phyloP scores from a whole-genome alignment of 2,329 filamentous ascomycete genomes.

The Beauveria medogensis region DNA sequence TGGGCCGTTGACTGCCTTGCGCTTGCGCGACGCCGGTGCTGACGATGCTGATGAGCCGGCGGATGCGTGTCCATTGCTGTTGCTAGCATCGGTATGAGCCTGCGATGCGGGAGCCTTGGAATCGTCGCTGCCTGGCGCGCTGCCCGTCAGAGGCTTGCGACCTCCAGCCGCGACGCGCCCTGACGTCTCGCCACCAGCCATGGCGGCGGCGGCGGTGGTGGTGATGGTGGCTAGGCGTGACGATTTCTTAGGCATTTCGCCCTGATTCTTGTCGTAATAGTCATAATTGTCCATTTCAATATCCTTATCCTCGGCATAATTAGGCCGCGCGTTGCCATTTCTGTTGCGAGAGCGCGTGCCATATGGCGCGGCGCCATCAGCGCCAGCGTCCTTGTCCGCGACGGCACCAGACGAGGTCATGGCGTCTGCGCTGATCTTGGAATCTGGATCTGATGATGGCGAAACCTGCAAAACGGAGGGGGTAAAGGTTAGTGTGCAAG shows the following conservation, averaged over 20 bases:
- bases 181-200: slow-evolving; percentile 25
- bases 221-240: slow-evolving; percentile 37
- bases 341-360: slow-evolving; percentile 92
- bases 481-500: slow-evolving; percentile 8
- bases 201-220: not conserved
- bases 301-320: slow-evolving; percentile 93
- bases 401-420: slow-evolving; percentile 39
- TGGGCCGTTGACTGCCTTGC: slow-evolving; percentile 57
- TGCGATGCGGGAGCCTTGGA: slow-evolving; percentile 27
- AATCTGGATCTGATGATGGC: slow-evolving; percentile 26
- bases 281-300: slow-evolving; percentile 82
- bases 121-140: slow-evolving; percentile 28
- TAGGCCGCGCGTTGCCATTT: slow-evolving; percentile 68
- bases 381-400: slow-evolving; percentile 40
- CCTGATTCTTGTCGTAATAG: slow-evolving; percentile 48
- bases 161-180: slow-evolving; percentile 26
- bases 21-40: slow-evolving; percentile 62
- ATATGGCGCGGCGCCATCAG: slow-evolving; percentile 60
- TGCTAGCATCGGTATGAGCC: slow-evolving; percentile 20
- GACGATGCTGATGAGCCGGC: slow-evolving; percentile 40
- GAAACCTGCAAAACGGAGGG: slow-evolving; percentile 23
- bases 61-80: slow-evolving; percentile 16
- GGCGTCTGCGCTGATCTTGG: slow-evolving; percentile 26
- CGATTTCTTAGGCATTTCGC: slow-evolving; percentile 46
- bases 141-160: slow-evolving; percentile 27